Evolutionary conservation across 257 asterid species (phyloP).

Genomic region (Anisodus tanguticus): DNA sequence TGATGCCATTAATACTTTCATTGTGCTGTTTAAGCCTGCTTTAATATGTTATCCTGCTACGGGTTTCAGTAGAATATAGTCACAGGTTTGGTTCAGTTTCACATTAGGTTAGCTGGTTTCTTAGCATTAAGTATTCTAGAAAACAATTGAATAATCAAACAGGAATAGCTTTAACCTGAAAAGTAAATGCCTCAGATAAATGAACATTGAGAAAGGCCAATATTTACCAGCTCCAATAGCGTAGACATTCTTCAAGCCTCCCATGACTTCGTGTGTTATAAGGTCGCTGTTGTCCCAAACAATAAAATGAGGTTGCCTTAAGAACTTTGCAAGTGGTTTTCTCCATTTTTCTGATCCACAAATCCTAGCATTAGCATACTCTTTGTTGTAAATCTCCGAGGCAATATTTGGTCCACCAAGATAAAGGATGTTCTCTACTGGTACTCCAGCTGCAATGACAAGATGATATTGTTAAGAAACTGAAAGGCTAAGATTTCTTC

Average conservation of each 20-base stretch:
- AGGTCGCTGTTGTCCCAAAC: conserved; percentile 95
- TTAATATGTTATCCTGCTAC: too few species aligned
- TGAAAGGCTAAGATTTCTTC: neutral
- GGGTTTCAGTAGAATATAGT: neutral
- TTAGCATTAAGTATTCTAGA: conserved; percentile 15
- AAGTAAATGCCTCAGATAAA: neutral
- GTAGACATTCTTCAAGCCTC: conserved; percentile 88
- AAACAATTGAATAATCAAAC: neutral
- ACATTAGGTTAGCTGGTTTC: neutral
- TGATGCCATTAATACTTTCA: too few species aligned
- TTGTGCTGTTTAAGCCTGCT: too few species aligned
- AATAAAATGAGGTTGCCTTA: conserved; percentile 80
- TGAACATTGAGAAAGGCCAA: conserved; percentile 29
- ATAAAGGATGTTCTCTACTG: conserved; percentile 77
- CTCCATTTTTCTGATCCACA: conserved; percentile 90
- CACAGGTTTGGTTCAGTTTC: neutral
- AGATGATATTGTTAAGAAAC: conserved; percentile 23
- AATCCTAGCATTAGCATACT: conserved; percentile 90
- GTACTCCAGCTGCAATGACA: conserved; percentile 61
- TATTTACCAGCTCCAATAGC: conserved; percentile 91
- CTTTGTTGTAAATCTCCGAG: conserved; percentile 85
- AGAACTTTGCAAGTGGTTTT: conserved; percentile 71
- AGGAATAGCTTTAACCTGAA: neutral
- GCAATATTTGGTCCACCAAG: conserved; percentile 96
- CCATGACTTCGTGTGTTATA: conserved; percentile 92